phyloP scores from a whole-genome alignment of 2,329 filamentous ascomycete species.

The Beauveria sp. region DNA sequence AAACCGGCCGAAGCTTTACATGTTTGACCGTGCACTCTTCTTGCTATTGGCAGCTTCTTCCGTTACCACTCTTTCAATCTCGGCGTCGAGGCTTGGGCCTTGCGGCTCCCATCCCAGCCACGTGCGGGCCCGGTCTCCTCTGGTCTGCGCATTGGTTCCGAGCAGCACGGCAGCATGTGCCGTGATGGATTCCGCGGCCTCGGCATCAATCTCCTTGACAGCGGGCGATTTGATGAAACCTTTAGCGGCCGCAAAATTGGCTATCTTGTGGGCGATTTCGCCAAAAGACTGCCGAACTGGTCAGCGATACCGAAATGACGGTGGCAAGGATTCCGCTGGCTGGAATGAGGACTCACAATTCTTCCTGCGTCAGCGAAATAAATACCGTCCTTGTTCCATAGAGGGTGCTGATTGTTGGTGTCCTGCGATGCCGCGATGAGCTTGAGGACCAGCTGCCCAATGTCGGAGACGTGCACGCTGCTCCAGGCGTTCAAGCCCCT shows the following conservation, averaged over 20 bases:
- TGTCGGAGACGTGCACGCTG: slow-evolving; percentile 38
- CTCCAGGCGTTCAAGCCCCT: slow-evolving; percentile 35
- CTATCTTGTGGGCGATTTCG: not conserved
- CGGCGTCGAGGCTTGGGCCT: not conserved
- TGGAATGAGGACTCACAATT: not conserved
- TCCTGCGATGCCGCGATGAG: slow-evolving; percentile 22
- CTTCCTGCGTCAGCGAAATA: slow-evolving; percentile 18
- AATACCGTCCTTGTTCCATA: slow-evolving; percentile 27
- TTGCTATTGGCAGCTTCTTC: not conserved
- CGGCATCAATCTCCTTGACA: not conserved
- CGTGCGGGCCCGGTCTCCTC: not conserved
- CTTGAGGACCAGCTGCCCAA: slow-evolving; percentile 21
- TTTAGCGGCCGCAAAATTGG: not conserved
- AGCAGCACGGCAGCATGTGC: slow-evolving; percentile 3
- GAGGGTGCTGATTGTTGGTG: slow-evolving; percentile 5
- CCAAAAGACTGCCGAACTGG: not conserved
- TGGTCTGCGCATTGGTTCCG: slow-evolving; percentile 7
- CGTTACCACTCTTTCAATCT: not conserved
- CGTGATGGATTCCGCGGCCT: not conserved
- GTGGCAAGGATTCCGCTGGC: not conserved
- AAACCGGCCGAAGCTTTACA: not conserved
- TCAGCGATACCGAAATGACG: not conserved
- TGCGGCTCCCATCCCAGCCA: slow-evolving; percentile 3
- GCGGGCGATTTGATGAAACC: not conserved
- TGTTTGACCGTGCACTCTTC: not conserved